Evolutionary conservation across 129 eudicot species (phyloP), one percentile per base, ranked within the genome.

Genomic region (Pittosporum tobira): DNA sequence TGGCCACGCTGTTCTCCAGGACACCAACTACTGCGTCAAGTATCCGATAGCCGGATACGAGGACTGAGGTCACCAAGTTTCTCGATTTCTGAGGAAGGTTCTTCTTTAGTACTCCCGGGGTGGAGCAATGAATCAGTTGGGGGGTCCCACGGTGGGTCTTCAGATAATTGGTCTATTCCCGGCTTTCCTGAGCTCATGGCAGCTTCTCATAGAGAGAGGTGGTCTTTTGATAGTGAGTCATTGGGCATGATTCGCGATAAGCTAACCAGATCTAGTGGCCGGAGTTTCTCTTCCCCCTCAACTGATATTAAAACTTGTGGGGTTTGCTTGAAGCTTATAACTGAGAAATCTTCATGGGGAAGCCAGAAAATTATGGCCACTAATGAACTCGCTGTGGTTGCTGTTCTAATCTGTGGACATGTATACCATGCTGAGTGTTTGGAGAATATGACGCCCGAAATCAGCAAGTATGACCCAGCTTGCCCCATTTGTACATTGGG

Each of bases 401-500:
- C 96, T 28, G 88, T 93, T 59, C 63, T 93, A 63, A 65, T 74
- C 26, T 93, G 94, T 64, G 96, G 94, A 40, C 99, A 93, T 67
- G 96, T 73, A n/a, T 93, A 87, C 64, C 99, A 93, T 73, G 83
- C 91, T 4, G 99, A 93, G 28, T 93, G 99, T 71, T 72, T 93
- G 70, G 99, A 93, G 59, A 68, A 67, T 62, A 87, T 87, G 87
- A 87, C 96, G 5, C 82, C 85, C 1, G 99, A 93, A 38, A 51
- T 81, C 21, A 71, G 76, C 63, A 87, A 87, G 77, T 84, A 78
- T 55, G 99, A 93, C 65, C 99, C 99, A 0, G 73, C 80, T 9
- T 93, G 99, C 63, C 99, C 99, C 0, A 79, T 93, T 42, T 93
- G 99, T 75, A 87, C 99, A 49, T 75, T 81, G 62, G 99, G 99